These are phyloP conservation scores for Eucalyptus polyanthemos DNA, from an alignment of 345 rosid species.

Conservation along the genomic window DNA sequence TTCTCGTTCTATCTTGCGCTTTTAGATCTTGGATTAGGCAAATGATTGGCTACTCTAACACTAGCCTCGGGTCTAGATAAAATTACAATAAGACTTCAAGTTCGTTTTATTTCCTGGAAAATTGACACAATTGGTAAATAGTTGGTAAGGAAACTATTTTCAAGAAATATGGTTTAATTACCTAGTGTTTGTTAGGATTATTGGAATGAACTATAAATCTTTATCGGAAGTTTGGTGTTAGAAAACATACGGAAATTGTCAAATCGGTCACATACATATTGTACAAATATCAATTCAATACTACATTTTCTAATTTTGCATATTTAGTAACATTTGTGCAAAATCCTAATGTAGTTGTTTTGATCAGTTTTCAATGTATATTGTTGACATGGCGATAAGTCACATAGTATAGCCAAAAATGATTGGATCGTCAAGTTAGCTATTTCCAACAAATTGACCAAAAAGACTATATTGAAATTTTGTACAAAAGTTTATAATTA, in stretches of 20 bases:
- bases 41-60: neutral
- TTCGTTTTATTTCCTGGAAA: neutral
- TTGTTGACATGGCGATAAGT: neutral
- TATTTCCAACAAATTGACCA: neutral
- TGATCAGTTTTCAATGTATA: too few relatives aligned
- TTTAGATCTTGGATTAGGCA: neutral
- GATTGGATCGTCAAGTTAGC: neutral
- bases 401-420: too few relatives aligned
- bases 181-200: neutral
- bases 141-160: neutral
- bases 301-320: neutral
- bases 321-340: neutral
- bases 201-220: neutral
- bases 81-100: neutral
- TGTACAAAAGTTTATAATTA: neutral
- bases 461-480: too few relatives aligned
- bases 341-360: too few relatives aligned
- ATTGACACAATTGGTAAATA: neutral
- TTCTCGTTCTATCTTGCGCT: neutral
- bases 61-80: neutral
- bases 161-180: neutral
- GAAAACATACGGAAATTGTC: neutral
- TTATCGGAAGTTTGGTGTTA: neutral
- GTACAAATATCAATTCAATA: neutral
- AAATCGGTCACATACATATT: neutral